A percentile compares a stretch with the other conserved stretches of the same genome.
phyloP scores from a whole-genome alignment of 2,329 filamentous ascomycete species.

The Colletotrichum chrysophilum region DNA sequence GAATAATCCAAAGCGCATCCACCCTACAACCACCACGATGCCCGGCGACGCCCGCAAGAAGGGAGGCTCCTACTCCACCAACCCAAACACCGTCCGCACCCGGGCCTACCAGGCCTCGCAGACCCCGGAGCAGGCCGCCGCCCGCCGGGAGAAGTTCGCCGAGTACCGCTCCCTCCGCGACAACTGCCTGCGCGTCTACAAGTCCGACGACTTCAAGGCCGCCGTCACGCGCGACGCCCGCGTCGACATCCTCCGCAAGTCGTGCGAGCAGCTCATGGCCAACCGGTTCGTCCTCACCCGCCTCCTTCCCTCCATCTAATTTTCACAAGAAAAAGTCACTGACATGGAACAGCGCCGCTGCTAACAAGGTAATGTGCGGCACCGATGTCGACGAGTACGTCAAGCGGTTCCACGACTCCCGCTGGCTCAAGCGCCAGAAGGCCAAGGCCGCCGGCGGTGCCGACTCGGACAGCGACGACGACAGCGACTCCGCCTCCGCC shows the following conservation, averaged over 20 bases:
- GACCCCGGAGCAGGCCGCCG: not conserved
- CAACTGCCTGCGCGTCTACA: not conserved
- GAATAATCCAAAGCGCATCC: not conserved
- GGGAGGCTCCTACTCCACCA: slow-evolving; percentile 1
- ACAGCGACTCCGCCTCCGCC: not conserved
- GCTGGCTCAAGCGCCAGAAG: not conserved
- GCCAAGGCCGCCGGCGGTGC: no score
- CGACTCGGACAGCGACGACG: not conserved
- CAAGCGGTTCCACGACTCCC: slow-evolving; percentile 4
- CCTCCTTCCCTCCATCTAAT: fast-evolving
- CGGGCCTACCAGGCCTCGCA: not conserved
- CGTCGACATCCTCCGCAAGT: not conserved
- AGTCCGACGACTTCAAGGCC: not conserved
- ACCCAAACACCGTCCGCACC: not conserved
- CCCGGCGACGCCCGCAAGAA: not conserved
- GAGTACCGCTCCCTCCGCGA: slow-evolving; percentile 1
- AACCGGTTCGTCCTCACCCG: not conserved
- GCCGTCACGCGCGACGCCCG: not conserved
- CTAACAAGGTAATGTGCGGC: not conserved
- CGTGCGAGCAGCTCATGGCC: not conserved
- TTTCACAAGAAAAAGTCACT: not conserved
- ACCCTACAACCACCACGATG: not conserved
- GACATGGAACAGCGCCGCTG: not conserved
- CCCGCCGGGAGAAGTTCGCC: not conserved
- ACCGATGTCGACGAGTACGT: not conserved